Evolutionary conservation across 192 early-diverging fungal genomes (phyloP).

Genomic region (Mortierella alpina): DNA sequence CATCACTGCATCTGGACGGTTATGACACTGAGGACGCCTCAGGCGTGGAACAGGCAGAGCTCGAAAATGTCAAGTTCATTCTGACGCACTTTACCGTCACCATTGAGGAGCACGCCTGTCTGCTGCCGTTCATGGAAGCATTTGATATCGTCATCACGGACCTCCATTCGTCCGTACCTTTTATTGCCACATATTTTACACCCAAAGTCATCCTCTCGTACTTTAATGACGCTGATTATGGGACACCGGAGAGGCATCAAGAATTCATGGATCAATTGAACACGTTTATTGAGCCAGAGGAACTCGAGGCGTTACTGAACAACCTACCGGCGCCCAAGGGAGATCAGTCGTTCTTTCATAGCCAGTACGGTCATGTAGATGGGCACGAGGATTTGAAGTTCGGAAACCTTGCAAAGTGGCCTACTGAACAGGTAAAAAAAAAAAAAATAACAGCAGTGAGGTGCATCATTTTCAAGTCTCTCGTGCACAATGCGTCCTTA

Average conservation of each 20-base stretch:
- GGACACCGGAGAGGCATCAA: constrained; percentile 38
- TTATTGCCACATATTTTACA: constrained; percentile 54
- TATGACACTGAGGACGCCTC: constrained; percentile 26
- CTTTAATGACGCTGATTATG: constrained; percentile 55
- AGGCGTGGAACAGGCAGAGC: constrained; percentile 30
- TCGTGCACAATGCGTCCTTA: not conserved
- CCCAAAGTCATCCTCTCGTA: constrained; percentile 53
- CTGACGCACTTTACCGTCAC: constrained; percentile 42
- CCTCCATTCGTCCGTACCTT: constrained; percentile 52
- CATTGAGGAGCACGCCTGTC: constrained; percentile 43
- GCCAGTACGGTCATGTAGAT: constrained; percentile 54
- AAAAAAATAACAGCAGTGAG: not conserved
- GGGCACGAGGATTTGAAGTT: constrained; percentile 50
- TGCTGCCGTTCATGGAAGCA: constrained; percentile 54
- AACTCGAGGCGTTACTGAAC: constrained; percentile 31
- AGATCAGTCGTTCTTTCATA: constrained; percentile 50
- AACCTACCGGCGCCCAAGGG: constrained; percentile 38
- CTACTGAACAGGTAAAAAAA: constrained; percentile 35
- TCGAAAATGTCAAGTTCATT: constrained; percentile 46
- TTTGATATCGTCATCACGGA: constrained; percentile 53
- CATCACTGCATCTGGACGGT: constrained; percentile 30
- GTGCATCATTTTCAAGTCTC: too few species aligned
- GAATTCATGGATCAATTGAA: constrained; percentile 52
- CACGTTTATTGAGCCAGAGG: constrained; percentile 41
- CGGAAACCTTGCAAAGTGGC: constrained; percentile 46